These are phyloP conservation scores for Bullera alba DNA, from an alignment of 768 basidiomycete species.

Conservation along the genomic window DNA sequence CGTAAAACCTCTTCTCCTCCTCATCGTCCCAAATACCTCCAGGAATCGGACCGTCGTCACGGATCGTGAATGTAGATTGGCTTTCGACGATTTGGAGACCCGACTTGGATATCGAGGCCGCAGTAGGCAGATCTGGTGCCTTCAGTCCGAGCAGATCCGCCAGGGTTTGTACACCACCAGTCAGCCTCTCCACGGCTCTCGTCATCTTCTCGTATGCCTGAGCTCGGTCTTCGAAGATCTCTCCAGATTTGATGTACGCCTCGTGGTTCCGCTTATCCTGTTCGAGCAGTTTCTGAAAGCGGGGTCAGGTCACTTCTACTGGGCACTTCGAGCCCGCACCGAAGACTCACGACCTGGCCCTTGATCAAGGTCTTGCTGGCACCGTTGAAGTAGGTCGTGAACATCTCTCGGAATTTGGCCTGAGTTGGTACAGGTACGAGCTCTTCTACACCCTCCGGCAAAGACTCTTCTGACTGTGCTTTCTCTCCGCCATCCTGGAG, in stretches of 20 bases:
- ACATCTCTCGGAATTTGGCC: slow-evolving; percentile 84
- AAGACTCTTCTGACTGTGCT: not conserved
- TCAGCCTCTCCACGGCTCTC: slow-evolving; percentile 83
- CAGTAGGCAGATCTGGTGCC: slow-evolving; percentile 74
- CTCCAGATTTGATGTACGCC: slow-evolving; percentile 97
- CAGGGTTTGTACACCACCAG: slow-evolving; percentile 79
- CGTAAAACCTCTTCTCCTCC: slow-evolving; percentile 87
- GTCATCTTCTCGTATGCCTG: slow-evolving; percentile 99
- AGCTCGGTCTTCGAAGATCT: slow-evolving; percentile 98
- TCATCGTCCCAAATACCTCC: slow-evolving; percentile 98
- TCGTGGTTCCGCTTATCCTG: slow-evolving; percentile 96
- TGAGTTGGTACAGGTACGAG: slow-evolving; percentile 78
- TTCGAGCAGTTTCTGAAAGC: slow-evolving; percentile 76
- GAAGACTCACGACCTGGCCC: slow-evolving; percentile 70
- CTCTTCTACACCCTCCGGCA: slow-evolving; percentile 53
- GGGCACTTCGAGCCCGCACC: not conserved
- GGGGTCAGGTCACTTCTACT: slow-evolving; percentile 1
- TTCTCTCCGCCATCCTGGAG: not conserved
- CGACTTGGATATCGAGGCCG: slow-evolving; percentile 51
- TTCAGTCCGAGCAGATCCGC: slow-evolving; percentile 83
- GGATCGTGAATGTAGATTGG: slow-evolving; percentile 43
- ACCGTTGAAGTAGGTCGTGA: slow-evolving; percentile 84
- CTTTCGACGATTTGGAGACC: slow-evolving; percentile 46
- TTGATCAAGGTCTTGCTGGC: slow-evolving; percentile 85
- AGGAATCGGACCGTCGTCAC: slow-evolving; percentile 54